Evolutionary conservation across 345 rosid genomes (phyloP), one percentile per base, ranked within the genome.

Genomic region (Lepidium africanum): DNA sequence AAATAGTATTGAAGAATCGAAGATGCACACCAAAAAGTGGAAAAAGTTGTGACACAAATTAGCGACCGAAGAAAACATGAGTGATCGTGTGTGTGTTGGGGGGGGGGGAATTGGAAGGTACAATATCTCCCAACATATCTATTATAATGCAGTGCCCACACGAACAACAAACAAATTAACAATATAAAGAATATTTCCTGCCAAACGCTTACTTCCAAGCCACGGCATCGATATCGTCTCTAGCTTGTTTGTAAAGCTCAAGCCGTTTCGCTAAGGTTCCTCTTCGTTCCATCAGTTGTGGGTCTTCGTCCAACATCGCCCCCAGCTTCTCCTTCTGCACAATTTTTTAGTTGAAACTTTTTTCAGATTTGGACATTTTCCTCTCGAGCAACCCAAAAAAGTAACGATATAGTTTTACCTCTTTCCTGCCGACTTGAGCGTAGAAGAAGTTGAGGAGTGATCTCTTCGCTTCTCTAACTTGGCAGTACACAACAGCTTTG

Each of bases 221-320:
- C 52, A 89, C 97, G 0, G 95, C 70, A 61, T 94, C 97, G 5
- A 94, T 94, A 74, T 94, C 99, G 50, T 94, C 99, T 81, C 97
- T 82, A 11, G 99, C 99, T 8, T 92, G 85, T 69, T 94, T 91
- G 86, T 94, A 91, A 37, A 94, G 86, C 70, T 91, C 96, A 2
- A 91, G 99, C 80, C 97, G 85, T 72, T 89, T 89, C 5, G 93
- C 95, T 4, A 94, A 76, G 47, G 78, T 55, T 48, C 76, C 64
- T 80, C 97, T 89, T 78, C 72, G 85, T 37, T 87, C 99, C 99
- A 94, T 94, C 19, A 94, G 87, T 54, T 88, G 90, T 5, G 99
- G 99, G 75, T 94, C 99, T 79, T 94, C 99, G 43, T 91, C 99
- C 81, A 94, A 69, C 99, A 91, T 94, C 9, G 85, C 82, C 2